Percentiles rank a stretch among this genome's conserved stretches.
Conservation (phyloP, 768 basidiomycete genomes). For the Suillus discolor region DNA sequence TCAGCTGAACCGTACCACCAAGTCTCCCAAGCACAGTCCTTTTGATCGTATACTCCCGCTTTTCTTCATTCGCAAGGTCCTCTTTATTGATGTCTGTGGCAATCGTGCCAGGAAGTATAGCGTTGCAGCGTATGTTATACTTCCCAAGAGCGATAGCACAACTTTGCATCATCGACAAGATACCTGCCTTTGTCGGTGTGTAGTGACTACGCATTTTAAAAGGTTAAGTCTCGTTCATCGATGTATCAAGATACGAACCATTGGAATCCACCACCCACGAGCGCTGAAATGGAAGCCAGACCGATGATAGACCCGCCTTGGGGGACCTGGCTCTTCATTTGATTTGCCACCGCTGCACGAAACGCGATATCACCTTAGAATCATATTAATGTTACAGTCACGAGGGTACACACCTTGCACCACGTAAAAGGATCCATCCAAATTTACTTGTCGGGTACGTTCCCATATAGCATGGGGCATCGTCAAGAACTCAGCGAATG, state of each 20-base stretch:
- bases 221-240: background rate
- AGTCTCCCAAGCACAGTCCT: conserved; percentile 69
- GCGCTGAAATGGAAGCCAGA: conserved; percentile 77
- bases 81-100: conserved; percentile 79
- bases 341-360: conserved; percentile 61
- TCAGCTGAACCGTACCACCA: conserved; percentile 42
- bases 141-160: conserved; percentile 79
- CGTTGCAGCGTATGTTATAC: conserved; percentile 72
- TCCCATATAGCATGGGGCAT: conserved; percentile 51
- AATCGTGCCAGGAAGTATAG: conserved; percentile 75
- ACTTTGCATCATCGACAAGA: conserved; percentile 78
- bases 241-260: conserved; percentile 39
- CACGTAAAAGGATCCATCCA: conserved; percentile 76
- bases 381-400: background rate
- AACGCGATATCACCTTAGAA: conserved; percentile 10
- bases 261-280: conserved; percentile 76
- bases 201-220: conserved; percentile 52
- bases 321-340: conserved; percentile 69
- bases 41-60: conserved; percentile 63
- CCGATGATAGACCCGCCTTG: conserved; percentile 77
- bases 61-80: conserved; percentile 60
- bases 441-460: conserved; percentile 56
- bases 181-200: conserved; percentile 79
- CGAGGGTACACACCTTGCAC: conserved; percentile 49
- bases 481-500: conserved; percentile 73